Evolutionary conservation across 176 grass and related monocot genomes (phyloP).

Genomic region (Elaeis guineensis): DNA sequence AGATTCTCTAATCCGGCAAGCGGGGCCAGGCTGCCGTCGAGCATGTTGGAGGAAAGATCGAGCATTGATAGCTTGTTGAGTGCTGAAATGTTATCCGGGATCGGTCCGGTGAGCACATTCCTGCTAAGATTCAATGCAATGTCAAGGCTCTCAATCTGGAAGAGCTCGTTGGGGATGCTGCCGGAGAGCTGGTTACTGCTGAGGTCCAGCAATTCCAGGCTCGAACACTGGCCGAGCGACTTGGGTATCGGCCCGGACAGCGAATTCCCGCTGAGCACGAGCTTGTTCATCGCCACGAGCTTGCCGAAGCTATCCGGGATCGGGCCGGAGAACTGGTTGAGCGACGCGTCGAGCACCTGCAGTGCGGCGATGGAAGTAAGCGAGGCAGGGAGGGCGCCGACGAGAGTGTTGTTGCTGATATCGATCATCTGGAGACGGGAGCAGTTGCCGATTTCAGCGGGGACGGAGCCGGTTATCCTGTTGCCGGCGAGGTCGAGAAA

Average conservation of each 20-base stretch:
- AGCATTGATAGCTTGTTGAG: conserved; percentile 76
- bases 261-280: conserved; percentile 53
- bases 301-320: conserved; percentile 38
- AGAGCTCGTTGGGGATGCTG: conserved; percentile 61
- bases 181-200: conserved; percentile 62
- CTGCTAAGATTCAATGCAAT: conserved; percentile 79
- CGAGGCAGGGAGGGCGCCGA: conserved; percentile 39
- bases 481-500: conserved; percentile 86
- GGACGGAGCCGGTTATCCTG: conserved; percentile 47
- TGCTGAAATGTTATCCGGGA: conserved; percentile 46
- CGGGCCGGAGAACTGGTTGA: conserved; percentile 43
- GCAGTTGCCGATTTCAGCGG: conserved; percentile 50
- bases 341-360: conserved; percentile 64
- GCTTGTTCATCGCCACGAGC: conserved; percentile 46
- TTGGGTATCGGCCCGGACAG: conserved; percentile 52
- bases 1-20: conserved; percentile 70
- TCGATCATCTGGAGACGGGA: conserved; percentile 84
- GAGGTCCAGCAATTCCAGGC: conserved; percentile 70
- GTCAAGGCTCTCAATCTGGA: conserved; percentile 49
- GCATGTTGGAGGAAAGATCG: conserved; percentile 66
- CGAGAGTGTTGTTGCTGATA: conserved; percentile 74
- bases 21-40: conserved; percentile 47
- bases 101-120: conserved; percentile 48
- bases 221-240: conserved; percentile 54
- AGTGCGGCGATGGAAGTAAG: conserved; percentile 41